Base-by-base conservation (phyloP, 495 filamentous ascomycete species). In the Trichoderma gamsii region DNA sequence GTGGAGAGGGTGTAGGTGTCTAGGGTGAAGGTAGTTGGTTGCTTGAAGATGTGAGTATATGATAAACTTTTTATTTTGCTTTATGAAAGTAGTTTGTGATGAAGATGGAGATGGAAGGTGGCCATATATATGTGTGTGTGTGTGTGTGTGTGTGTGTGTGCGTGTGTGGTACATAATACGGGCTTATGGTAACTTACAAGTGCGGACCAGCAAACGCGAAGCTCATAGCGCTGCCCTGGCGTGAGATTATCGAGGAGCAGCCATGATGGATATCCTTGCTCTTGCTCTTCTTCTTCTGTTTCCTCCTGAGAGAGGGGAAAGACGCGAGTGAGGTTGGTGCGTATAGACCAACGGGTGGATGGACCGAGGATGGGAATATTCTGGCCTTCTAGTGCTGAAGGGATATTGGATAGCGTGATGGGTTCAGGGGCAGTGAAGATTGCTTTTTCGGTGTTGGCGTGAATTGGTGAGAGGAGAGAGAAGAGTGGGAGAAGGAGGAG, bases 121-220 rank as follows among this genome's bases (percentile, higher is more conserved):
- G 21, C 6, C 16, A 11, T 56, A 23, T 21, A 25, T 23, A 41
- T 23, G 13, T 4, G 35, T n/a, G 13, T 66, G 21, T 25, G 21
- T 15, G 1, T 64, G 27, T n/a, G 38, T 23, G 49, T n/a, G n/a
- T 23, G 13, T 4, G 35, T n/a, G 13, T 66, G 21, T 25, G 21
- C 4, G 1, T 64, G 27, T n/a, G 38, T 23, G 49, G 23, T 32
- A 18, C 38, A n/a, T 16, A 16, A 29, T 44, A 11, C 13, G 23
- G 21, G 46, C 3, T 38, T 38, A 7, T 38, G 8, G 8, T 38
- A 38, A 7, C 35, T 77, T 85, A 96, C 94, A 41, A 88, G 96
- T 56, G 95, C 95, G 70, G 90, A 81, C 95, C 95, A 99, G 78
- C 95, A 99, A 69, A 97, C 83, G 27, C 95, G 86, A 41, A 97